Percentiles rank a stretch among this genome's conserved stretches.
Evolutionary conservation across 2,329 filamentous ascomycete genomes (phyloP).

Genomic region (Alternaria arborescens): DNA sequence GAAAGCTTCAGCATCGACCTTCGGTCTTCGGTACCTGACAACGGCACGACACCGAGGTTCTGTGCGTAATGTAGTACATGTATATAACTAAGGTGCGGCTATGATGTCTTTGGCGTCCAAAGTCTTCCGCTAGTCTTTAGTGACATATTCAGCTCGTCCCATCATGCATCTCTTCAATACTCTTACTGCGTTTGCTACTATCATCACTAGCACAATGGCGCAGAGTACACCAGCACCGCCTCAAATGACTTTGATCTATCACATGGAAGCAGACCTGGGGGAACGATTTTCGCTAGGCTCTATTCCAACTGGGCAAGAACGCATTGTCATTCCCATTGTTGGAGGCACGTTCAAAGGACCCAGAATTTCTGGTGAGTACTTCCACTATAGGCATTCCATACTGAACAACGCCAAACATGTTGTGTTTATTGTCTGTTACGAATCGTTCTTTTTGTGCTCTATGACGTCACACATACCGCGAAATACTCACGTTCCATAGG

Average conservation of each 20-base stretch:
- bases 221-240: slow-evolving; percentile 26
- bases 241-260: slow-evolving; percentile 33
- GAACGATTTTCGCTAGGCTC: slow-evolving; percentile 31
- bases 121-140: neutral
- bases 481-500: slow-evolving; percentile 25
- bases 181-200: slow-evolving; percentile 14
- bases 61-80: neutral
- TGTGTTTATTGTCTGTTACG: neutral
- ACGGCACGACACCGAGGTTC: neutral
- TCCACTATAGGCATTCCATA: neutral
- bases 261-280: slow-evolving; percentile 32
- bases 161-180: slow-evolving; percentile 22
- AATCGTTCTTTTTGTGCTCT: neutral
- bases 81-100: slow-evolving; percentile 4
- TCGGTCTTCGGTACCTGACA: neutral
- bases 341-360: slow-evolving; percentile 44
- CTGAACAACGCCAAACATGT: neutral
- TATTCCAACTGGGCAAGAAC: slow-evolving; percentile 32
- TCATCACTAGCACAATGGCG: slow-evolving; percentile 24
- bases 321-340: slow-evolving; percentile 41
- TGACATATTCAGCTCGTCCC: neutral
- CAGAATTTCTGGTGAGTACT: slow-evolving; percentile 29
- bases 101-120: neutral
- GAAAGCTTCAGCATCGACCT: neutral
- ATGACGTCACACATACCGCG: slow-evolving; percentile 14